Conservation (phyloP, 2,329 filamentous ascomycete genomes). For the Colletotrichum incanum region DNA sequence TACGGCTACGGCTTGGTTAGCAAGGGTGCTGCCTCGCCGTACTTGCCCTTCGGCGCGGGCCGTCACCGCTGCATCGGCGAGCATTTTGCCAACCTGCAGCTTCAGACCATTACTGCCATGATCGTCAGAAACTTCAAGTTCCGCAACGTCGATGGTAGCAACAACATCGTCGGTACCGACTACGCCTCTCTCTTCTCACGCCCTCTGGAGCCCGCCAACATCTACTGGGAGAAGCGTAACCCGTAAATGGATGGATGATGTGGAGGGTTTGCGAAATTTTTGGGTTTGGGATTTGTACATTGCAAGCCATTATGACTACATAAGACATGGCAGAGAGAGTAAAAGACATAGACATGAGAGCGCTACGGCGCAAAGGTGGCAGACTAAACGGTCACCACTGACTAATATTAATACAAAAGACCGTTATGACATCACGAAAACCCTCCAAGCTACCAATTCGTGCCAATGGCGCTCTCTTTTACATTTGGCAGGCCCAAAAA, state of each 20-base stretch:
- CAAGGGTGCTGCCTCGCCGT: constrained; percentile 91
- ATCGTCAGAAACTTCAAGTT: constrained; percentile 87
- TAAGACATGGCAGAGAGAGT: constrained; percentile 23
- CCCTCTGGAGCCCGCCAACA: constrained; percentile 78
- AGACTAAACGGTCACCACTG: constrained; percentile 20
- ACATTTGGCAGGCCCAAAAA: neutral
- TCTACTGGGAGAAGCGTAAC: constrained; percentile 82
- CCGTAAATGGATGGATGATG: constrained; percentile 8
- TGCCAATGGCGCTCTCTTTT: neutral
- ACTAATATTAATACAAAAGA: constrained; percentile 42
- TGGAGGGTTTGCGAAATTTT: neutral
- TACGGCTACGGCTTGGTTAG: constrained; percentile 95
- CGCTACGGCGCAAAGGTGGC: constrained; percentile 24
- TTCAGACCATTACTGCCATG: constrained; percentile 86
- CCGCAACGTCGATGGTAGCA: constrained; percentile 79
- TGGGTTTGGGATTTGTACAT: constrained; percentile 31
- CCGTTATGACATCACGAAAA: constrained; percentile 36
- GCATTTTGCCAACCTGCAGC: constrained; percentile 94
- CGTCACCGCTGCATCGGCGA: constrained; percentile 96
- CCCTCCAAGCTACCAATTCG: neutral
- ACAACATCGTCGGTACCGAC: constrained; percentile 78
- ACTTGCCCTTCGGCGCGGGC: constrained; percentile 94
- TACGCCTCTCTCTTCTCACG: constrained; percentile 82
- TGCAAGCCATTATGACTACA: constrained; percentile 32
- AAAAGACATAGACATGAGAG: constrained; percentile 39